Conservation (phyloP, 768 basidiomycete genomes). For the Botryobasidium botryosum region DNA sequence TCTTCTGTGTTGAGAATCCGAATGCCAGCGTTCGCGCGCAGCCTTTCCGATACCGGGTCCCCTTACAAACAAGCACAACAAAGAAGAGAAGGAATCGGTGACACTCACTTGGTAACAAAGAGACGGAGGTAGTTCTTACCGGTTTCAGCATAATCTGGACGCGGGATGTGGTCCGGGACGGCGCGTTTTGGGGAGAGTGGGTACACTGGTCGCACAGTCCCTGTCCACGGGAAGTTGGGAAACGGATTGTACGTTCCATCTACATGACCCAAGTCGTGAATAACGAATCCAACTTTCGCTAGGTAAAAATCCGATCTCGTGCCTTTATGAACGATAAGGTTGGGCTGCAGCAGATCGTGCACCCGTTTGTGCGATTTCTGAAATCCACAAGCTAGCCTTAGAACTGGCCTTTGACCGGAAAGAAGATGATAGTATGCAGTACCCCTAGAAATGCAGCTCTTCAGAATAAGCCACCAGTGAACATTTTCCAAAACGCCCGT, state of each 20-base stretch:
- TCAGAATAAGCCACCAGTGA: no score
- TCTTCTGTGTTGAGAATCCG: constrained; percentile 52
- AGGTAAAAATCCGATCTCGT: no score
- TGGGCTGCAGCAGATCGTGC: constrained; percentile 33
- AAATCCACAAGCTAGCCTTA: no score
- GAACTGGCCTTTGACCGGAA: no score
- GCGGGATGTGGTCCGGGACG: constrained; percentile 68
- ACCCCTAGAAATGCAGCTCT: no score
- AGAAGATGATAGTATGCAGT: no score
- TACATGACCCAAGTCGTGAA: constrained; percentile 16
- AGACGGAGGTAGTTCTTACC: constrained; percentile 28
- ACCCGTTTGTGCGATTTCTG: constrained; percentile 74
- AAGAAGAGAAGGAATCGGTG: not conserved
- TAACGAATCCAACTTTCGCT: no score
- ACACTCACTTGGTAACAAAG: constrained; percentile 20
- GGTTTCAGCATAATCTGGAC: constrained; percentile 75
- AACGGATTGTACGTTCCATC: constrained; percentile 73
- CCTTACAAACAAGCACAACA: not conserved
- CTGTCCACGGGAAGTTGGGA: constrained; percentile 60
- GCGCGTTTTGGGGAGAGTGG: constrained; percentile 64
- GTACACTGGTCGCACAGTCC: constrained; percentile 63
- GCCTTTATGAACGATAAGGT: no score
- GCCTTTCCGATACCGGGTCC: constrained; percentile 15
- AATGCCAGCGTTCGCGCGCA: constrained; percentile 18
- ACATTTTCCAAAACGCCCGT: no score